Conservation (phyloP, 2,329 filamentous ascomycete genomes). For the Grosmannia serpens region DNA sequence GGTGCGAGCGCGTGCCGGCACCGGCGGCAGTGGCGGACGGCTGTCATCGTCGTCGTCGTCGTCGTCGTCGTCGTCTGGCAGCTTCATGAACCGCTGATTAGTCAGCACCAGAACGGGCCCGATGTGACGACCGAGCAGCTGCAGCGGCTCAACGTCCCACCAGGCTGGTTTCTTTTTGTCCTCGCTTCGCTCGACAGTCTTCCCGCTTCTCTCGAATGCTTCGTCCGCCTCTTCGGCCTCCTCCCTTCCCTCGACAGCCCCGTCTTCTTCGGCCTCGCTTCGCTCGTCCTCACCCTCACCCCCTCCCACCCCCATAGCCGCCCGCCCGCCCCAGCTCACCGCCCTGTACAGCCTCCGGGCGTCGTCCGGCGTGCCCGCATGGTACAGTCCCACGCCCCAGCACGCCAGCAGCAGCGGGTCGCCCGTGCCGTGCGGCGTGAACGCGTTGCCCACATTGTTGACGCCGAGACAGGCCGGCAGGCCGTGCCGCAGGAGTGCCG, state of each 20-base stretch:
- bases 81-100: conserved; percentile 14
- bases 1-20: conserved; percentile 17
- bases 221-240: background rate
- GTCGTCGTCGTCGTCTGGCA: conserved; percentile 11
- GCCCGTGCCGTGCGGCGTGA: conserved; percentile 57
- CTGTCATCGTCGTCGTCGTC: no score
- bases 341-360: conserved; percentile 41
- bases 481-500: conserved; percentile 45
- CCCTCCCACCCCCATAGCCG: conserved; percentile 17
- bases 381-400: conserved; percentile 54
- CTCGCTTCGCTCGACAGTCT: background rate
- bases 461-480: conserved; percentile 51
- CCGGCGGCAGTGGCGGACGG: background rate
- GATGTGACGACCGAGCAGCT: background rate
- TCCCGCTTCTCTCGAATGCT: no score
- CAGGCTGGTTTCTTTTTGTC: background rate
- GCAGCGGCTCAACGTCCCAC: background rate
- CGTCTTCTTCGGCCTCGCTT: background rate
- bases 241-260: background rate
- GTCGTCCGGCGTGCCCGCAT: conserved; percentile 49
- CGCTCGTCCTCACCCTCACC: conserved; percentile 2
- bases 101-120: conserved; percentile 16
- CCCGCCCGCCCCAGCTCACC: conserved; percentile 23
- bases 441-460: conserved; percentile 66
- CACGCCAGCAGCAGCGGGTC: conserved; percentile 54